These are phyloP conservation scores for Myriangium duriaei DNA, from an alignment of 2,329 filamentous ascomycete genomes.

Conservation along the genomic window DNA sequence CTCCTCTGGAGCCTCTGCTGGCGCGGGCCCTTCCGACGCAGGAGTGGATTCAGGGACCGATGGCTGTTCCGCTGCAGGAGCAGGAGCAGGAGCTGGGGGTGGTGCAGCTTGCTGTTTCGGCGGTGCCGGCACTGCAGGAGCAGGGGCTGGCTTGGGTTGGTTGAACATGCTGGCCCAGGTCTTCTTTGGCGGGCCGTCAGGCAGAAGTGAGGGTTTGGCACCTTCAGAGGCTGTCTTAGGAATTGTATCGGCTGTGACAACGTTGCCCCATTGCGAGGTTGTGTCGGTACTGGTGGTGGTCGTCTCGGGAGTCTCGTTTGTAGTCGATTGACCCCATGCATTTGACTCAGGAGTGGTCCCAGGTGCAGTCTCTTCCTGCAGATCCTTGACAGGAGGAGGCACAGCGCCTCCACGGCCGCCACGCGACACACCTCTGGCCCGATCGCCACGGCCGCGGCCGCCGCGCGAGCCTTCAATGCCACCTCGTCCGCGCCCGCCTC, in stretches of 20 bases:
- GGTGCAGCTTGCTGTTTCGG: conserved; percentile 23
- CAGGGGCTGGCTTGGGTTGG: conserved; percentile 35
- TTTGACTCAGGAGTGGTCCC: conserved; percentile 58
- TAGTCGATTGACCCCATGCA: conserved; percentile 44
- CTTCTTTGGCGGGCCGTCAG: conserved; percentile 33
- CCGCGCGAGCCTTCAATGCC: conserved; percentile 44
- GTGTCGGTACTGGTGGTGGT: background rate
- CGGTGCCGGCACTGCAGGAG: conserved; percentile 22
- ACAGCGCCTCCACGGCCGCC: conserved; percentile 51
- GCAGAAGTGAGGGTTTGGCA: conserved; percentile 22
- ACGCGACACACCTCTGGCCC: conserved; percentile 37
- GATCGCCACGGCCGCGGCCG: conserved; percentile 51
- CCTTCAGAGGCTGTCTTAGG: conserved; percentile 22
- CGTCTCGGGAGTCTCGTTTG: conserved; percentile 12
- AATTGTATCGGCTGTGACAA: conserved; percentile 17
- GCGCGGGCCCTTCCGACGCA: conserved; percentile 13
- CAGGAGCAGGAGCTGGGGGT: conserved; percentile 19
- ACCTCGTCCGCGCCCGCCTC: conserved; percentile 26
- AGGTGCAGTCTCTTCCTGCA: conserved; percentile 44
- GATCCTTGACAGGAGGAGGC: conserved; percentile 43
- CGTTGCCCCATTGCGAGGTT: conserved; percentile 28
- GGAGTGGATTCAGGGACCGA: conserved; percentile 15
- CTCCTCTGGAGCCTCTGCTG: conserved; percentile 12
- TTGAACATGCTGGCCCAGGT: conserved; percentile 44
- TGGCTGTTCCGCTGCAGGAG: conserved; percentile 20